Evolutionary conservation across 176 grass and related monocot genomes (phyloP), one percentile per base, ranked within the genome.

Genomic region (Oryza punctata): DNA sequence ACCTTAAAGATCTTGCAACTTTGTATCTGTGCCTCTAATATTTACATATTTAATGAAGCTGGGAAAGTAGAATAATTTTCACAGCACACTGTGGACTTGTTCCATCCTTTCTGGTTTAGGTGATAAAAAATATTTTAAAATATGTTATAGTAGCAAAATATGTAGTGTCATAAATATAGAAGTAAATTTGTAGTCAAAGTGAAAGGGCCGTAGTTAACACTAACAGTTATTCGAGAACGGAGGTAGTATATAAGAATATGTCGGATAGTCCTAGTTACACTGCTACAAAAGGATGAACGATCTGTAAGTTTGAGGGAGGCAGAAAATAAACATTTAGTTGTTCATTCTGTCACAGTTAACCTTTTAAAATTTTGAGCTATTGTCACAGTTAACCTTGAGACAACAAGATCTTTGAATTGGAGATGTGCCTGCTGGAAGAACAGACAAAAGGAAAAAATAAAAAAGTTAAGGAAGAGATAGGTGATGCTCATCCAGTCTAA

Each of bases 401-500:
- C 71, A 50, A 16, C 12, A 59, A 24, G 49, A 76, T 59, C 50
- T 33, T 73, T 65, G 18, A 74, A 15, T 69, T 47, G 37, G 21
- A 57, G 21, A 57, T 12, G 66, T 15, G 81, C 15, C 57, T 66
- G 40, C 40, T 10, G 16, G 67, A 30, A 65, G 73, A 79, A 49
- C 30, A 32, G 54, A 72, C 24, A 38, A 0, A 41, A 16, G 15
- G 23, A 12, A 73, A 73, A 60, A n/a, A 10, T 59, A 64, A 33
- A 63, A 41, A 28, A 21, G 0, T 57, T 29, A 38, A 85, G 81
- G 67, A 1, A 7, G 23, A 38, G 78, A 90, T n/a, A 12, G 45
- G 65, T n/a, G 74, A 74, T 49, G 74, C 73, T 26, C 72, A 19
- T 52, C 18, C 10, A 37, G 67, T 86, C 83, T 66, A 63, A 78